These are phyloP conservation scores for Phytopythium boreale DNA, from an alignment of 352 stramenopile species.

Conservation along the genomic window DNA sequence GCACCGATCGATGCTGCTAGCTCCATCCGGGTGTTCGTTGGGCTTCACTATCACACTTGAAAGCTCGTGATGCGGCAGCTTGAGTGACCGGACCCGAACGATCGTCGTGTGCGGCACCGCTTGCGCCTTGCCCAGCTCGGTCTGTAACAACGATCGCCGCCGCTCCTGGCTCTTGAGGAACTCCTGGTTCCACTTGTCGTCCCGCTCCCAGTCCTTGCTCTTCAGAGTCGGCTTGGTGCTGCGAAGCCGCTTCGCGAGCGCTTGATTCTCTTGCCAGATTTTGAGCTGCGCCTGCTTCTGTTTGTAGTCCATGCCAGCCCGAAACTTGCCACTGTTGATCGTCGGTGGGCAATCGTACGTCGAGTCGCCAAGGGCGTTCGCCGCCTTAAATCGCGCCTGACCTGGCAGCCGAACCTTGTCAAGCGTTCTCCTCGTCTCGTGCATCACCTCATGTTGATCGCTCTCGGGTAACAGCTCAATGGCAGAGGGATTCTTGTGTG, in stretches of 20 bases:
- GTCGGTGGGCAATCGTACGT: slow-evolving; percentile 18
- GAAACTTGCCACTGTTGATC: slow-evolving; percentile 17
- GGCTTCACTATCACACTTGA: not conserved
- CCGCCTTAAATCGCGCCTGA: not conserved
- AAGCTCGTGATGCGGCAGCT: slow-evolving; percentile 12
- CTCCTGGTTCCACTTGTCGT: slow-evolving; percentile 69
- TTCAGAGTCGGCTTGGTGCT: slow-evolving; percentile 65
- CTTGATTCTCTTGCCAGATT: slow-evolving; percentile 77
- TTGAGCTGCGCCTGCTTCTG: slow-evolving; percentile 65
- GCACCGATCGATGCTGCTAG: not conserved
- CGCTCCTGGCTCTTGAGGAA: slow-evolving; percentile 61
- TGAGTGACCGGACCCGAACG: slow-evolving; percentile 21
- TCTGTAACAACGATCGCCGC: slow-evolving; percentile 40
- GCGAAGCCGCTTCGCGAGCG: slow-evolving; percentile 55
- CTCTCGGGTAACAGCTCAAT: not conserved
- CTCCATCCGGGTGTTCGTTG: not conserved
- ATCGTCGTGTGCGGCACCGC: slow-evolving; percentile 38
- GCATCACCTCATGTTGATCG: not conserved
- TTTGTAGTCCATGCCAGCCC: slow-evolving; percentile 39
- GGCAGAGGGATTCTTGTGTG: not conserved
- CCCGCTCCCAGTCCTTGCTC: slow-evolving; percentile 68
- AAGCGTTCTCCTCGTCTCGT: not conserved
- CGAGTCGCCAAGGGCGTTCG: not conserved
- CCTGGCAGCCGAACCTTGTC: not conserved
- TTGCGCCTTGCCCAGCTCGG: slow-evolving; percentile 49